Conservation (phyloP, 2,329 filamentous ascomycete species). For the Penicillium sp. region DNA sequence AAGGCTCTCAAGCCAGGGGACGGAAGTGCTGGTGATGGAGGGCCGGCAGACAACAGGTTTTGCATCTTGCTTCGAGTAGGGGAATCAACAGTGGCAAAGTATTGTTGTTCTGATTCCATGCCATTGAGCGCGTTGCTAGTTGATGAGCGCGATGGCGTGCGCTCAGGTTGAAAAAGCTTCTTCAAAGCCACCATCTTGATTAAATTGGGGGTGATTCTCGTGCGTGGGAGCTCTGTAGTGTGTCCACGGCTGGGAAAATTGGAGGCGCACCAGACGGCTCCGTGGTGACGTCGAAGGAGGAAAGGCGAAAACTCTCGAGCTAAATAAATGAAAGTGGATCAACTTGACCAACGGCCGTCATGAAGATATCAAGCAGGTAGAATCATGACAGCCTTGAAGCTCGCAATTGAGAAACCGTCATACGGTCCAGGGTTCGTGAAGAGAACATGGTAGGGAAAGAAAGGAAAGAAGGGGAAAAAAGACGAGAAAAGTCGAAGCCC, state of each 20-base stretch:
- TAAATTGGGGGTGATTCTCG: conserved; percentile 5
- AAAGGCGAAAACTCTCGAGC: conserved; percentile 4
- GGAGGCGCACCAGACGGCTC: conserved; percentile 1
- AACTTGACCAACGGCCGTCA: conserved; percentile 20
- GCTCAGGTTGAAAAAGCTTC: conserved; percentile 38
- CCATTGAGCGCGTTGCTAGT: conserved; percentile 13
- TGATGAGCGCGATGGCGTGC: conserved; percentile 18
- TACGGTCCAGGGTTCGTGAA: conserved; percentile 15
- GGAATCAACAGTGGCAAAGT: conserved; percentile 9
- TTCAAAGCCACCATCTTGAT: conserved; percentile 37
- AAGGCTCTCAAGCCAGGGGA: conserved; percentile 20
- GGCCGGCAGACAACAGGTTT: neutral
- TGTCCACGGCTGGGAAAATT: conserved; percentile 2
- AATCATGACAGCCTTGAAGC: conserved; percentile 22
- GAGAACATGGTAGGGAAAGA: conserved; percentile 7
- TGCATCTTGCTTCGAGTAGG: neutral
- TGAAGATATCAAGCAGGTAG: conserved; percentile 11
- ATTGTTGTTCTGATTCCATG: conserved; percentile 6
- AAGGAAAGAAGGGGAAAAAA: conserved; percentile 4
- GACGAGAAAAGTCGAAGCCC: conserved; percentile 6
- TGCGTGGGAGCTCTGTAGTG: conserved; percentile 2
- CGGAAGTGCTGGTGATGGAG: conserved; percentile 14
- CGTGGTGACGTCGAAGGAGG: conserved; percentile 2
- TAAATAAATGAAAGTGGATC: conserved; percentile 14
- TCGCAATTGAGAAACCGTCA: conserved; percentile 13